These are phyloP conservation scores for Rubroshorea leprosula DNA, from an alignment of 345 rosid genomes.

Conservation along the genomic window DNA sequence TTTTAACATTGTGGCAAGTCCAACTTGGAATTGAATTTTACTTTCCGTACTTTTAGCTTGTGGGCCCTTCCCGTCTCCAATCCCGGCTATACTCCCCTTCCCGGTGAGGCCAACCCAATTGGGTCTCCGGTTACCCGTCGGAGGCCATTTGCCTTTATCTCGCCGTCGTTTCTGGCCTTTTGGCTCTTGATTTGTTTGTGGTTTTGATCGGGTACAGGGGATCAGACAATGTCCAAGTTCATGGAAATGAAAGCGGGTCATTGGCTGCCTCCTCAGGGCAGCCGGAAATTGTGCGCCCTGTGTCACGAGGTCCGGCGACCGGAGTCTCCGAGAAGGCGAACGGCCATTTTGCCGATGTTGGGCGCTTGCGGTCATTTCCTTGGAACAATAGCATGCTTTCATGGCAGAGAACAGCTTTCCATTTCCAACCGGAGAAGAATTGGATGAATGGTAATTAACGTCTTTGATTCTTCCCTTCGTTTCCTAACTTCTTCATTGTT, in stretches of 20 bases:
- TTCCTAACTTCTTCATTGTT: not conserved
- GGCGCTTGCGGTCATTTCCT: conserved; percentile 26
- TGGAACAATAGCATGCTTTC: conserved; percentile 86
- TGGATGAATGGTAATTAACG: conserved; percentile 99
- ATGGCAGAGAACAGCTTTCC: conserved; percentile 90
- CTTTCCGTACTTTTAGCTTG: no score
- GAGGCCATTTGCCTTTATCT: conserved; percentile 19
- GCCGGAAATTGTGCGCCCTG: not conserved
- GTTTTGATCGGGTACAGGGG: conserved; percentile 8
- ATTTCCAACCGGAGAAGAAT: conserved; percentile 86
- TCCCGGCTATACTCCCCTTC: conserved; percentile 12
- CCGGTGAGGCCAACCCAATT: conserved; percentile 1
- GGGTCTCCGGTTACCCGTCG: conserved; percentile 18
- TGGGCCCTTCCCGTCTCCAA: conserved; percentile 34
- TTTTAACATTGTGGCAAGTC: no score
- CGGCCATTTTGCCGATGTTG: conserved; percentile 6
- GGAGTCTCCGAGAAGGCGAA: conserved; percentile 84
- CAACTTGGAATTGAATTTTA: no score
- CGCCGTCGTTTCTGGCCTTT: conserved; percentile 22
- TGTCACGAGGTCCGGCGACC: conserved; percentile 5
- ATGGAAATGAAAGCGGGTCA: not conserved
- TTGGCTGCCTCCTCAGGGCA: not conserved
- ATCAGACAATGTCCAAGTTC: not conserved
- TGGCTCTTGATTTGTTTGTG: conserved; percentile 29
- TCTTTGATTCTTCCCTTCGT: not conserved